Evolutionary conservation across 306 rosid genomes (phyloP).

Genomic region (Morella rubra): DNA sequence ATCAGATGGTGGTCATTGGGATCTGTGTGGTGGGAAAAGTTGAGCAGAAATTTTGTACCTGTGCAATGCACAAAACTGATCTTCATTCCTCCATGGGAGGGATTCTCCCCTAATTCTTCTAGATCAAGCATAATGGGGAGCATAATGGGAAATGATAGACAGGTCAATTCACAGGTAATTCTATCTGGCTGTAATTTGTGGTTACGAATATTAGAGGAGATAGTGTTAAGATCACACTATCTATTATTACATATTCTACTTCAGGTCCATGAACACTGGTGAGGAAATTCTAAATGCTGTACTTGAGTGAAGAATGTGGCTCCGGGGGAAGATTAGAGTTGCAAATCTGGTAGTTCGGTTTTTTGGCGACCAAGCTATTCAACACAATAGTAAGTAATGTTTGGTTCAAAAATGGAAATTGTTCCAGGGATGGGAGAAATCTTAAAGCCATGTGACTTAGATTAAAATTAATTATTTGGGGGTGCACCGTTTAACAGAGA

Average conservation of each 20-base stretch:
- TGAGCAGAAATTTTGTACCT: conserved; percentile 79
- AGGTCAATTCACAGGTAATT: conserved; percentile 54
- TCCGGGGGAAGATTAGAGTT: background rate
- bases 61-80: conserved; percentile 93
- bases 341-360: background rate
- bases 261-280: background rate
- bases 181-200: background rate
- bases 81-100: conserved; percentile 98
- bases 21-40: conserved; percentile 97
- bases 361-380: background rate
- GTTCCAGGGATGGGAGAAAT: background rate
- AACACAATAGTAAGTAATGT: background rate
- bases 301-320: background rate
- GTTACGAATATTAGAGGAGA: background rate
- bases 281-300: too few species aligned
- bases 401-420: background rate
- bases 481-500: too few species aligned
- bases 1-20: conserved; percentile 99
- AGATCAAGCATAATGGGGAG: conserved; percentile 90
- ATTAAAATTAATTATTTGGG: too few species aligned
- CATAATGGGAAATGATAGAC: conserved; percentile 55
- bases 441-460: too few species aligned
- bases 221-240: background rate
- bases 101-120: conserved; percentile 94
- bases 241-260: background rate